Percentiles rank a stretch among this genome's conserved stretches.
These are phyloP conservation scores for Psilocybe subaeruginosa DNA, from an alignment of 768 basidiomycete genomes.

Conservation along the genomic window DNA sequence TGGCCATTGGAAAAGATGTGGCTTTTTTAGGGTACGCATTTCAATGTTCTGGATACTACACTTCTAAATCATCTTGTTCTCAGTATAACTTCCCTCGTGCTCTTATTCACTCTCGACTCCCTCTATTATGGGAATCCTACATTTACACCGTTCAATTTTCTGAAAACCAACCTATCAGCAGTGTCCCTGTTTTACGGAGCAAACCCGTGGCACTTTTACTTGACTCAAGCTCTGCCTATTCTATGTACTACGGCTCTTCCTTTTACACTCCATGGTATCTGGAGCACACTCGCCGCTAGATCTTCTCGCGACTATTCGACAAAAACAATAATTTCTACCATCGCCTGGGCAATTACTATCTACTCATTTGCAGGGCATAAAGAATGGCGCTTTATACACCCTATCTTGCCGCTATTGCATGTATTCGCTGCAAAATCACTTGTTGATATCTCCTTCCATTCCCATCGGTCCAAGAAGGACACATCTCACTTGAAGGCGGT, in stretches of 20 bases:
- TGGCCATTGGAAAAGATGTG: conserved; percentile 41
- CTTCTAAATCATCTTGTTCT: neutral
- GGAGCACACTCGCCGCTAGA: conserved; percentile 31
- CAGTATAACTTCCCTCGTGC: conserved; percentile 28
- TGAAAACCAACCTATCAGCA: conserved; percentile 78
- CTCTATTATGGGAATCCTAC: conserved; percentile 67
- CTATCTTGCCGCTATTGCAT: conserved; percentile 83
- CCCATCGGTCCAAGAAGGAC: neutral
- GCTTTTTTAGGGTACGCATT: conserved; percentile 47
- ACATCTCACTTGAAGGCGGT: neutral
- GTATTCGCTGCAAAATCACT: conserved; percentile 77
- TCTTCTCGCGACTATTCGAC: conserved; percentile 31
- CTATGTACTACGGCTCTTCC: conserved; percentile 76
- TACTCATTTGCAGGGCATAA: conserved; percentile 92
- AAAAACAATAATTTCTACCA: conserved; percentile 47
- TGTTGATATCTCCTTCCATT: conserved; percentile 41
- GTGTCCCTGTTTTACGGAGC: conserved; percentile 93
- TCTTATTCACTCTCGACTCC: conserved; percentile 61
- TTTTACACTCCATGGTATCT: conserved; percentile 67
- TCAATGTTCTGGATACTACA: neutral
- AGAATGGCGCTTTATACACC: conserved; percentile 97
- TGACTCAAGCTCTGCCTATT: conserved; percentile 85
- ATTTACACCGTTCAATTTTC: conserved; percentile 82
- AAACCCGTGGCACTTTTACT: conserved; percentile 87
- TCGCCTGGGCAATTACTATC: conserved; percentile 64